Base-by-base conservation (phyloP, 208 protist species). In the Wallacemonas sp. region DNA sequence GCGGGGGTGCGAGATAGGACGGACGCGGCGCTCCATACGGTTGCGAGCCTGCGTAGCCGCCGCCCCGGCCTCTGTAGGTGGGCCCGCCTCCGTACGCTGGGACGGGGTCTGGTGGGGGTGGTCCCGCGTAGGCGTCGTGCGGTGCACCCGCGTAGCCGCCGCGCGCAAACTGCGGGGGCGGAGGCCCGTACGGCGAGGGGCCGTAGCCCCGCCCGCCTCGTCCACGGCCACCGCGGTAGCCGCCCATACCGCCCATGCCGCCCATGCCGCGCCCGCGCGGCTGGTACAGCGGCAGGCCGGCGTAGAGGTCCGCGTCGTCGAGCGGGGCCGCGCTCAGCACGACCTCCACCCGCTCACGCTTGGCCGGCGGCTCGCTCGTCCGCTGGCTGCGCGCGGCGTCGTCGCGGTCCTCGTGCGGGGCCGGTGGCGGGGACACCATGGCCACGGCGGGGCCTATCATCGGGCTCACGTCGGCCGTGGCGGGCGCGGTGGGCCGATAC, bases 261-360 rank as follows among this genome's bases (percentile, higher is more conserved):
- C 70, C 57, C 41, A 57, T 36, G 22, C 54, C 46, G 12, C 49
- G 64, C 36, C 36, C 64, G 14, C 25, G 36, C 33, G 28, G 48
- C 46, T 57, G 22, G 23, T 16, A 31, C 12, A 32, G 55, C 28
- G 70, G 59, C 62, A 92, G 71, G 61, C 72, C 82, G 1, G 86
- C 86, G 67, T 92, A 92, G 41, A 92, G 76, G 65, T 92, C 86
- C 22, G 79, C 69, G 54, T 92, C 86, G 3, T 76, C 67, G n/a
- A 70, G 41, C 31, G 77, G 64, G n/a, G 70, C 77, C 11, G 81
- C 63, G 14, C 70, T 74, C 29, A 75, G 49, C 0, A 74, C 74
- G 10, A 79, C 65, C 10, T 89, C 86, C 18, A 55, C 64, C 42
- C 74, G 76, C 57, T 54, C 64, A 29, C 42, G 22, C 55, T 79